Base-by-base conservation (phyloP, 2,329 filamentous ascomycete genomes). In the Colletotrichum falcatum region DNA sequence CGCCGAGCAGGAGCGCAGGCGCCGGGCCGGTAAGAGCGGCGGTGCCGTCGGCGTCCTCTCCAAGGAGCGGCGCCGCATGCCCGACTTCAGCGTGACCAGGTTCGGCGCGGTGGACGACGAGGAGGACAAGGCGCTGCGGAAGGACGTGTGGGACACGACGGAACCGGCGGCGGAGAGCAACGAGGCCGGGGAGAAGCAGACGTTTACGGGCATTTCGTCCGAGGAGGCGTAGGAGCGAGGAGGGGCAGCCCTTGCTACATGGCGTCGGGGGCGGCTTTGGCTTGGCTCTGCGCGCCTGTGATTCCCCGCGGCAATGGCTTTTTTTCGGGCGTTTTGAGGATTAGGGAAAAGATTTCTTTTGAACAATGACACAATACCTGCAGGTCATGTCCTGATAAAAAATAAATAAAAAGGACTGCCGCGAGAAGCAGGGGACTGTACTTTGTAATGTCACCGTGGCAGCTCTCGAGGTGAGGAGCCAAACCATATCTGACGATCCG, bases 51-150 rank as follows among this genome's bases (percentile, higher is more conserved):
- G 72, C 7, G 30, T 73, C 37, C 71, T 73, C 23, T 23, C 60
- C 63, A 73, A 73, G 72, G 74, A 79, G 73, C 78, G 80, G 56
- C 81, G 79, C 75, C 80, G 78, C 61, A 79, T 84, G 66, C 86
- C 84, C 44, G 87, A 89, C 62, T 88, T 88, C 69, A 85, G 85
- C 76, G 86, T 89, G 81, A 90, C 88, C 30, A 87, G 83, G 68
- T 88, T 89, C 66, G 82, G 80, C 35, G 78, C 78, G 35, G 84
- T 85, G 56, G 83, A 85, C 42, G 80, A 83, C 59, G 81, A 85
- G 73, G 84, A 86, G 74, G 79, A 82, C 30, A 73, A 72, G 61
- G 74, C 70, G 49, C 48, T 73, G 66, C 51, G 53, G 30, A 56
- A 73, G 63, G 72, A 73, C 3, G 71, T 73, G n/a, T 73, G 70